Evolutionary conservation across 257 asterid species (phyloP), one percentile per base, ranked within the genome.

Genomic region (Henckelia pumila): DNA sequence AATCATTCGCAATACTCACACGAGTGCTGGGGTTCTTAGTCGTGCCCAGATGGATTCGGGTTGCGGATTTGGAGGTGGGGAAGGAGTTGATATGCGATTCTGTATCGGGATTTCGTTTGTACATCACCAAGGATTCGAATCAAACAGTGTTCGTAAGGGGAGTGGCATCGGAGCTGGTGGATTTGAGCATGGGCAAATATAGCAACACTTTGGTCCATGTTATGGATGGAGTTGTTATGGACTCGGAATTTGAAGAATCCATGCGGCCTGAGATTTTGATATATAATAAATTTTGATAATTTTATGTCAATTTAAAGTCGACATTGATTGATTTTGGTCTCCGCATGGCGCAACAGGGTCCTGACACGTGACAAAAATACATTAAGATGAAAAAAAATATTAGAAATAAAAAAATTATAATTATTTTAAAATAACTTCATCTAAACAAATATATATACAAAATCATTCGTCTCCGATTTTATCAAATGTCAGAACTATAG

Each of bases 11-110:
- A 7, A 49, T 77, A 10, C 77, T 83, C 7, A 80, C 78, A 64
- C 78, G 85, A 0, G 68, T 80, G 14, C 29, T 80, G 29, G 85
- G 88, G 11, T 83, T 80, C 62, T 70, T 83, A 4, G 79, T 78
- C 20, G 77, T 83, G 57, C 80, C 85, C 1, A 32, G 74, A 62
- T 60, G 19, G 71, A 83, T 83, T 44, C 17, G 52, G 11, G 59
- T 67, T 17, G 73, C 40, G 60, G 53, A 72, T 57, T 67, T 79
- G 30, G 63, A 59, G 8, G 4, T 1, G 10, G 76, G 67, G 2
- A 56, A 67, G 74, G 83, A 75, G 78, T 47, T 77, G 37, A 68
- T 61, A 25, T 75, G 70, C 69, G 83, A 80, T 67, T 80, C 85
- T 0, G 25, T 83, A 57, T 73, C 78, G 2, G 88, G 88, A 8